Evolutionary conservation across 257 asterid genomes (phyloP).

Genomic region (Solanum lignicaule): DNA sequence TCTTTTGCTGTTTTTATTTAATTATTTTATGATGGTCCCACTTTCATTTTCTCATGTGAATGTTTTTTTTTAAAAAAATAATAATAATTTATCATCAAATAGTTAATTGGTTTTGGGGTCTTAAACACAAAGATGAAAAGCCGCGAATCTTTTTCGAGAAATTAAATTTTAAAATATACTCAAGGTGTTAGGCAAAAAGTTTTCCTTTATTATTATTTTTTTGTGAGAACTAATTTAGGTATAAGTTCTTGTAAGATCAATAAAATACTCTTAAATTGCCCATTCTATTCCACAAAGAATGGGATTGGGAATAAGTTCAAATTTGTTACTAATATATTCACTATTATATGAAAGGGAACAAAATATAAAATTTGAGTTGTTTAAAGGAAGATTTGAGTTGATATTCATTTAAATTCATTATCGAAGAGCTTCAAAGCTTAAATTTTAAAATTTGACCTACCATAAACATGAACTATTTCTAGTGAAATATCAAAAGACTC

Average conservation of each 20-base stretch:
- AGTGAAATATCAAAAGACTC: background rate
- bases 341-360: background rate
- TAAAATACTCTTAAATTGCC: background rate
- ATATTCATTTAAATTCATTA: too few species aligned
- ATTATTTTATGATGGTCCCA: background rate
- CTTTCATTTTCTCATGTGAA: background rate
- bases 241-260: background rate
- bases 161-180: background rate
- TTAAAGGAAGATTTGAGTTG: background rate
- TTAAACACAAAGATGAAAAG: background rate
- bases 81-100: background rate
- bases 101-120: background rate
- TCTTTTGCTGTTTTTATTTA: background rate
- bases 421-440: background rate
- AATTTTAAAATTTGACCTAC: too few species aligned
- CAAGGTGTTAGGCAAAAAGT: background rate
- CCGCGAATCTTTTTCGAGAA: background rate
- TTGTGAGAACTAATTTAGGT: background rate
- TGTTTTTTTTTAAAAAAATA: background rate
- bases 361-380: background rate
- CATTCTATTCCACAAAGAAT: background rate
- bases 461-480: background rate
- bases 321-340: background rate
- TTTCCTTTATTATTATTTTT: background rate
- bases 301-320: background rate